phyloP scores from a whole-genome alignment of 2,329 filamentous ascomycete species.

The Arthrobotrys sphaeroides region DNA sequence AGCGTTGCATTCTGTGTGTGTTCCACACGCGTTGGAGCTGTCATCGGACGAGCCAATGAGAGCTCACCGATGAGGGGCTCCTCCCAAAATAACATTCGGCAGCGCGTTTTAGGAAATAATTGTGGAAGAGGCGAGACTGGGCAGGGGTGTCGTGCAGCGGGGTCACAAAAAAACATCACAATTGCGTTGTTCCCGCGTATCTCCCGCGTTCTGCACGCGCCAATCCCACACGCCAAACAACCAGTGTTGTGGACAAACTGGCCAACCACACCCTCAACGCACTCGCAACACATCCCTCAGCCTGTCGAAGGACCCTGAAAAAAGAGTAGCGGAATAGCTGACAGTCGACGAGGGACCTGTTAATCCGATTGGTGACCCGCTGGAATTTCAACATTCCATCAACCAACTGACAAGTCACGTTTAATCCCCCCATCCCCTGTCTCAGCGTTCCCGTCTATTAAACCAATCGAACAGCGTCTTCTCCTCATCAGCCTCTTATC shows the following conservation, averaged over 20 bases:
- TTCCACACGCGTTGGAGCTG: slow-evolving; percentile 34
- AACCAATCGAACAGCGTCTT: slow-evolving; percentile 23
- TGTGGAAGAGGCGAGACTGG: not conserved
- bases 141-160: slow-evolving; percentile 36
- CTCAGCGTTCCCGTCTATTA: slow-evolving; percentile 19
- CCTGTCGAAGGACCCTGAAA: slow-evolving; percentile 18
- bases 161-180: slow-evolving; percentile 5
- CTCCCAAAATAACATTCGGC: not conserved
- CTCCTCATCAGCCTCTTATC: not conserved
- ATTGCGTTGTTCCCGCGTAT: slow-evolving; percentile 11
- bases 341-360: not conserved
- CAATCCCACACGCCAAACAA: no score
- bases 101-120: slow-evolving; percentile 45
- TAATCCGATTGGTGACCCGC: slow-evolving; percentile 36
- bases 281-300: not conserved
- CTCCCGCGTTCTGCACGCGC: slow-evolving; percentile 7
- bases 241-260: slow-evolving; percentile 6
- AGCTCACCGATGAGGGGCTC: not conserved
- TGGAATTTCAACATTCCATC: not conserved
- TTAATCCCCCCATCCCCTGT: slow-evolving; percentile 30
- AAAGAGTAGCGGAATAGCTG: no score
- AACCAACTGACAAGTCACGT: slow-evolving; percentile 21
- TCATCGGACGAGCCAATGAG: slow-evolving; percentile 26
- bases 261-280: slow-evolving; percentile 33
- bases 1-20: no score